Conservation (phyloP, 2,329 filamentous ascomycete genomes). For the Penicillium decumbens region DNA sequence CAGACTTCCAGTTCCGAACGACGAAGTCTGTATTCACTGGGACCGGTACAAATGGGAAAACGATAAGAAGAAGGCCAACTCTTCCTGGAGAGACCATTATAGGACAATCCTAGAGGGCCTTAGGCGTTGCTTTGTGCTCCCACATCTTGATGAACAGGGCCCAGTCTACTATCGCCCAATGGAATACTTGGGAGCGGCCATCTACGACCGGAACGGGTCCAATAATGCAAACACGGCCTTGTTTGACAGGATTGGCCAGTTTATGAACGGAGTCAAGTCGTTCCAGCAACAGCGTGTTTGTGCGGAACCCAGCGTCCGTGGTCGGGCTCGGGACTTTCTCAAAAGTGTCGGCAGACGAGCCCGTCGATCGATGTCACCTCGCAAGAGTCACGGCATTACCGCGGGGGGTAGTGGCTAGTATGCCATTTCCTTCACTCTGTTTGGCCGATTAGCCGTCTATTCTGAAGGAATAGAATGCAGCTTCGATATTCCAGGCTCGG, state of each 20-base stretch:
- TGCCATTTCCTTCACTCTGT: no score
- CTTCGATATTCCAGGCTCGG: no score
- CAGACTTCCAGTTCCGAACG: constrained; percentile 3
- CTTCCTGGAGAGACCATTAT: not conserved
- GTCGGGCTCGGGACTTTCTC: no score
- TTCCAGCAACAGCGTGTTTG: not conserved
- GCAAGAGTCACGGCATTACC: no score
- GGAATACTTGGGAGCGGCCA: constrained; percentile 1
- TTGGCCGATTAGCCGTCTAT: no score
- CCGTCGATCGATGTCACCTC: no score
- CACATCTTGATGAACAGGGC: not conserved
- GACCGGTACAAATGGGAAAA: not conserved
- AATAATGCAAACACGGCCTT: not conserved
- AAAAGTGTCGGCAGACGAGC: no score
- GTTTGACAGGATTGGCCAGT: not conserved
- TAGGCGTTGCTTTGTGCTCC: not conserved
- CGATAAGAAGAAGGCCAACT: not conserved
- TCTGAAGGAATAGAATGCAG: no score
- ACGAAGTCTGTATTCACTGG: constrained; percentile 10
- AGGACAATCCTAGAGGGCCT: not conserved
- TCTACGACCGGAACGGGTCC: not conserved
- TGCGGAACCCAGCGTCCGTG: not conserved
- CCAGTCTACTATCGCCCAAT: constrained; percentile 1
- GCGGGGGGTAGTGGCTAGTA: no score
- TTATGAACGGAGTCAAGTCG: not conserved